Evolutionary conservation across 805 yeast genomes (phyloP).

Genomic region (Candida ortonii): DNA sequence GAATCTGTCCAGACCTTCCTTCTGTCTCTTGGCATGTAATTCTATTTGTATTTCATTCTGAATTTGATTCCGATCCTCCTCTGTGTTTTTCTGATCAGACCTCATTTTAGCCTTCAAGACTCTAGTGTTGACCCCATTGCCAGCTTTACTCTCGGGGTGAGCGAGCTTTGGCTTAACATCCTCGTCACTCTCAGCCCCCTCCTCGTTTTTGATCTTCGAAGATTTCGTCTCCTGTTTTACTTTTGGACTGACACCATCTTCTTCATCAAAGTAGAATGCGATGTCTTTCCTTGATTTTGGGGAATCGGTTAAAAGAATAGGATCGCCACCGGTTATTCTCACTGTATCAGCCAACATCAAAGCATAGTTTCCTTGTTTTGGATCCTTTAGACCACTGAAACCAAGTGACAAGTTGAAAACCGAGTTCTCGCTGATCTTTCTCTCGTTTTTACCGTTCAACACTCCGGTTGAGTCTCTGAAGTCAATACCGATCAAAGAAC

Average conservation of each 20-base stretch:
- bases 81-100: conserved; percentile 68
- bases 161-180: conserved; percentile 7
- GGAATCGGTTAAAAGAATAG: conserved; percentile 67
- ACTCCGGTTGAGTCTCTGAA: conserved; percentile 78
- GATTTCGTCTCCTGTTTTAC: conserved; percentile 34
- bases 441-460: conserved; percentile 68
- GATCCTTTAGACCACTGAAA: conserved; percentile 56
- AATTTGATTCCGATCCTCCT: conserved; percentile 75
- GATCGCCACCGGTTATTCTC: conserved; percentile 59
- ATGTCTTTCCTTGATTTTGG: conserved; percentile 71
- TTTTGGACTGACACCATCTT: conserved; percentile 44
- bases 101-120: conserved; percentile 76
- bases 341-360: conserved; percentile 79
- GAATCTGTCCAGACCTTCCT: conserved; percentile 80
- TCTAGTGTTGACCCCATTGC: conserved; percentile 47
- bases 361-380: conserved; percentile 60
- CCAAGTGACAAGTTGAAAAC: conserved; percentile 77
- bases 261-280: conserved; percentile 79
- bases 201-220: conserved; percentile 16
- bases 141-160: conserved; percentile 21
- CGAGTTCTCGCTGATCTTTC: conserved; percentile 66
- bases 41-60: conserved; percentile 80
- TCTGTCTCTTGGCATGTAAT: conserved; percentile 79
- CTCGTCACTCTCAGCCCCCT: conserved; percentile 10
- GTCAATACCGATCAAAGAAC: conserved; percentile 87